Conservation (phyloP, 495 filamentous ascomycete species). For the Tuber borchii region DNA sequence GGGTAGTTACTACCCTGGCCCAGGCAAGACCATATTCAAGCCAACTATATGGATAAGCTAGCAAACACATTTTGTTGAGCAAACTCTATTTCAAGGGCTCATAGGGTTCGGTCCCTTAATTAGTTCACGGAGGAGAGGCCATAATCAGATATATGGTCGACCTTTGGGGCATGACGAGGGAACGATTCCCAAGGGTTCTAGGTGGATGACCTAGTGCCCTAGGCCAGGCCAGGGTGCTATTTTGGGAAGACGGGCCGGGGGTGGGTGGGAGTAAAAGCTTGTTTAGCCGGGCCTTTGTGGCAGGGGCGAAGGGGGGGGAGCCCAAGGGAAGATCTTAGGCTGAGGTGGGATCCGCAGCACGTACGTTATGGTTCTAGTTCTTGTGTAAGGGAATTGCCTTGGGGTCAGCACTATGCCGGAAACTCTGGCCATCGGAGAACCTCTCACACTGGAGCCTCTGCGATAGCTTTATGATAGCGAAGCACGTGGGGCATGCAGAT, state of each 20-base stretch:
- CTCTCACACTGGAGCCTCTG: neutral
- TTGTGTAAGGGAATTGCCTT: neutral
- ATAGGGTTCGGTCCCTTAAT: neutral
- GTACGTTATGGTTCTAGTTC: neutral
- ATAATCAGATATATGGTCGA: neutral
- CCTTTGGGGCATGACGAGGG: conserved; percentile 1
- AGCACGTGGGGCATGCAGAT: neutral
- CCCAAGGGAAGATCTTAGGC: neutral
- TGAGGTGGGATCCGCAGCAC: neutral
- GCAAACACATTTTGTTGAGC: neutral
- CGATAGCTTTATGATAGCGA: neutral
- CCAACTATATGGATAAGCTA: conserved; percentile 12
- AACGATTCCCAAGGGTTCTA: neutral
- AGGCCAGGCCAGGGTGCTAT: neutral
- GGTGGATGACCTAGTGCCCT: neutral
- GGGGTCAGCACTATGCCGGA: neutral
- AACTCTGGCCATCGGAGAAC: neutral
- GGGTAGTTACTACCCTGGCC: neutral
- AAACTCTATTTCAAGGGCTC: neutral
- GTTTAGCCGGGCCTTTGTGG: no score
- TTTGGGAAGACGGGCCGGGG: neutral
- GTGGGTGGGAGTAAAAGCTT: no score
- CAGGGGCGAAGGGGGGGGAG: no score
- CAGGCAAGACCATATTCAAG: conserved; percentile 5
- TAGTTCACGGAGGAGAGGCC: neutral